Percentiles rank a stretch among this genome's conserved stretches.
Conservation (phyloP, 495 filamentous ascomycete genomes). For the Trichoderma erinaceum region DNA sequence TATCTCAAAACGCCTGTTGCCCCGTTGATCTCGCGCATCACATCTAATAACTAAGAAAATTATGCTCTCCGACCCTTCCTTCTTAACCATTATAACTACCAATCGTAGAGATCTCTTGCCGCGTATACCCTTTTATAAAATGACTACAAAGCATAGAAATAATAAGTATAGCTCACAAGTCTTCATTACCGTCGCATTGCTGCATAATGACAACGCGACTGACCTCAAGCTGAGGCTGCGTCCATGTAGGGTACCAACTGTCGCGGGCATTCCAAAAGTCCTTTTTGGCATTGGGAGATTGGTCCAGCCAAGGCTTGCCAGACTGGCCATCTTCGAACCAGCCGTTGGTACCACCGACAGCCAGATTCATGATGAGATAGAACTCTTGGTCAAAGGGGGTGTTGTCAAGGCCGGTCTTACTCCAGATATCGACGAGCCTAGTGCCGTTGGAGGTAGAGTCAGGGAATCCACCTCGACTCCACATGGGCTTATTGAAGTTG, state of each 20-base stretch:
- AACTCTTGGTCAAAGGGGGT: constrained; percentile 80
- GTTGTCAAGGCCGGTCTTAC: constrained; percentile 50
- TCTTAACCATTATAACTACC: background rate
- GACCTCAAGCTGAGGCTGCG: constrained; percentile 60
- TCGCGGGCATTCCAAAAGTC: constrained; percentile 68
- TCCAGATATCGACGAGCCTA: constrained; percentile 60
- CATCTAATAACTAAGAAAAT: background rate
- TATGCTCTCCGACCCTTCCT: background rate
- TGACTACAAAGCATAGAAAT: background rate
- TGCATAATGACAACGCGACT: constrained; percentile 76
- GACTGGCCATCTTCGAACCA: constrained; percentile 69
- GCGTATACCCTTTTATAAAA: background rate
- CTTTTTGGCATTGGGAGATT: constrained; percentile 52
- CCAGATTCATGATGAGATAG: constrained; percentile 76
- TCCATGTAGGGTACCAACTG: constrained; percentile 73
- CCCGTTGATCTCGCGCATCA: background rate
- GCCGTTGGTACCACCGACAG: constrained; percentile 76
- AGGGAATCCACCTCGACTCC: constrained; percentile 70
- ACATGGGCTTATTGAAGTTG: constrained; percentile 66
- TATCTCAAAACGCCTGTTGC: background rate
- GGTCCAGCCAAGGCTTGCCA: constrained; percentile 77
- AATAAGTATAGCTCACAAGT: constrained; percentile 24
- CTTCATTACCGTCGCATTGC: constrained; percentile 56
- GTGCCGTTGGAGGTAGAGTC: constrained; percentile 62
- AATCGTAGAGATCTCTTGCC: background rate